Conservation (phyloP, 495 filamentous ascomycete species). For the Penicillium crystallinum region DNA sequence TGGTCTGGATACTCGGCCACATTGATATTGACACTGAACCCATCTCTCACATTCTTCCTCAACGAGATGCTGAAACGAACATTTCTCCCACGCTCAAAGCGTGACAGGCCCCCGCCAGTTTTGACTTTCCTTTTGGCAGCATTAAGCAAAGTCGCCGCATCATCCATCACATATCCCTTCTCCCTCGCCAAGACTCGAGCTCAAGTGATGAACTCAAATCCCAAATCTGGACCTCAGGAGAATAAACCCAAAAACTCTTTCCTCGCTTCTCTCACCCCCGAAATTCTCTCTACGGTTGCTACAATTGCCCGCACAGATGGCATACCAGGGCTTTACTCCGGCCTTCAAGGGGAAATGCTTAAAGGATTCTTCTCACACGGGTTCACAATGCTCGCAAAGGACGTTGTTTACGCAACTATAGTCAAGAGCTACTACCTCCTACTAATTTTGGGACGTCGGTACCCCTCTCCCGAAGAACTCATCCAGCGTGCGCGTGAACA, state of each 20-base stretch:
- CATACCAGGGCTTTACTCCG: slow-evolving; percentile 65
- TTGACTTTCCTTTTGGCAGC: slow-evolving; percentile 73
- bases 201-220: slow-evolving; percentile 44
- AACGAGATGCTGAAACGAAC: slow-evolving; percentile 63
- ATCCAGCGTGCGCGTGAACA: slow-evolving; percentile 40
- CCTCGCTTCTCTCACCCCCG: slow-evolving; percentile 31
- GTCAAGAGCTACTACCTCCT: slow-evolving; percentile 60
- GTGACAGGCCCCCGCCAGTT: slow-evolving; percentile 48
- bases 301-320: slow-evolving; percentile 65
- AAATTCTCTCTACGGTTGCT: slow-evolving; percentile 58
- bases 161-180: slow-evolving; percentile 78
- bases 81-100: slow-evolving; percentile 45
- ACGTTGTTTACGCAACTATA: slow-evolving; percentile 69
- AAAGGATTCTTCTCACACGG: slow-evolving; percentile 86
- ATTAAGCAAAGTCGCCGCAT: slow-evolving; percentile 73
- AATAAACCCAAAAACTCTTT: slow-evolving; percentile 5
- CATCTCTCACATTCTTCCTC: slow-evolving; percentile 78
- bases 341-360: slow-evolving; percentile 68
- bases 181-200: slow-evolving; percentile 74
- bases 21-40: slow-evolving; percentile 78
- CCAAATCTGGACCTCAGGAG: background rate
- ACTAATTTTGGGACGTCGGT: slow-evolving; percentile 33
- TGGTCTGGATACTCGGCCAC: slow-evolving; percentile 89
- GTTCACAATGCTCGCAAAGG: slow-evolving; percentile 85
- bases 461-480: slow-evolving; percentile 42